Conservation (phyloP, 1,284 basidiomycete species). For the Sanghuangporus weigelae region DNA sequence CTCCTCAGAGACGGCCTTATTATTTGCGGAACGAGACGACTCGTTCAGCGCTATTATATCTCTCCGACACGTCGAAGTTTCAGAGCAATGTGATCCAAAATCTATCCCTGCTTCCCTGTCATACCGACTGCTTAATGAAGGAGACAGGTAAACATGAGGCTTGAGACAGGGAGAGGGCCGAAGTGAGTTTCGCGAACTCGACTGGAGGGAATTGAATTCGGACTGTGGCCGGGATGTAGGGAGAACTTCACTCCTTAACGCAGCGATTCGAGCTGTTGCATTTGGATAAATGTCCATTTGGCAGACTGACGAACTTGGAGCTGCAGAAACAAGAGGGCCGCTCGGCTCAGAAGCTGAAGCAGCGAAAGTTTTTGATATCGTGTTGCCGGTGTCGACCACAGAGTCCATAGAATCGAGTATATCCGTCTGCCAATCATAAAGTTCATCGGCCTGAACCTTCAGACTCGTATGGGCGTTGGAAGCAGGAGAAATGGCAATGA, state of each 20-base stretch:
- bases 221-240: not conserved
- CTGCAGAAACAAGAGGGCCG: not conserved
- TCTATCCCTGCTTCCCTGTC: too few species aligned
- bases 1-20: too few species aligned
- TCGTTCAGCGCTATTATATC: too few species aligned
- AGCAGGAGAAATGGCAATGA: conserved; percentile 43
- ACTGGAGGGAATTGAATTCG: too few species aligned
- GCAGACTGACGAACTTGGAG: too few species aligned
- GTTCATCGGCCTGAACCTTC: conserved; percentile 1
- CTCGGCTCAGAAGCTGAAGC: not conserved
- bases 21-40: too few species aligned
- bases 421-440: conserved; percentile 16
- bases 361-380: not conserved
- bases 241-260: not conserved
- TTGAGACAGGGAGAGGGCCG: too few species aligned
- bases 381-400: not conserved
- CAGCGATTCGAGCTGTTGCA: not conserved
- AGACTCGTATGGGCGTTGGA: conserved; percentile 22
- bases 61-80: too few species aligned
- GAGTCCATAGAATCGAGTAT: not conserved
- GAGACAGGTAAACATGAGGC: too few species aligned
- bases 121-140: too few species aligned
- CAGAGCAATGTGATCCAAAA: too few species aligned
- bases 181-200: too few species aligned
- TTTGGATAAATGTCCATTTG: not conserved